Evolutionary conservation across 139 green algal species (phyloP).

Genomic region (Limnomonas spitsbergensis): DNA sequence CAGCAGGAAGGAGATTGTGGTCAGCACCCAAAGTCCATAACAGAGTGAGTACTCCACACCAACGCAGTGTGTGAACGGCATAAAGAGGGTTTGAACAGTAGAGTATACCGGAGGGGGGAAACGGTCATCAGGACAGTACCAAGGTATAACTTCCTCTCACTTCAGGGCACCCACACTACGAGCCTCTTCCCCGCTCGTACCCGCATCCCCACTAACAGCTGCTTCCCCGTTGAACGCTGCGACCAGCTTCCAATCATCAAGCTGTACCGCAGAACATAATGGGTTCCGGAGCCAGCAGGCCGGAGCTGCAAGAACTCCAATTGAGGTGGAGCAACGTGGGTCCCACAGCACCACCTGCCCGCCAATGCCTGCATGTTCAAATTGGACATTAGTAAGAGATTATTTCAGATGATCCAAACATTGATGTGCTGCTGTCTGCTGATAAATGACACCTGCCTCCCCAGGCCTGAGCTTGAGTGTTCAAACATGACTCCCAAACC

Average conservation of each 20-base stretch:
- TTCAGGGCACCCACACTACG: too few relatives aligned
- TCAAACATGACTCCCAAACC: background rate
- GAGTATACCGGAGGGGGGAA: too few relatives aligned
- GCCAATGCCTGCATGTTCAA: background rate
- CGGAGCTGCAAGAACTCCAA: background rate
- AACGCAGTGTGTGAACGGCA: too few relatives aligned
- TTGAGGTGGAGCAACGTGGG: background rate
- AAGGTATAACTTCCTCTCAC: too few relatives aligned
- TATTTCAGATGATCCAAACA: background rate
- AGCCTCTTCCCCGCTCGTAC: background rate
- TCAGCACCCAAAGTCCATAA: background rate
- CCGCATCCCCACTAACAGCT: background rate
- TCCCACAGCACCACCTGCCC: background rate
- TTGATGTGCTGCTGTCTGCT: background rate
- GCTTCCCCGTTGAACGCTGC: background rate
- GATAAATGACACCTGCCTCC: background rate
- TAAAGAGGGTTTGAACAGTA: too few relatives aligned
- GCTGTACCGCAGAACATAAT: background rate
- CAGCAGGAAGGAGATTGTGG: background rate
- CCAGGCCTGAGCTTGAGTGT: background rate
- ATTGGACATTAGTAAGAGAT: background rate
- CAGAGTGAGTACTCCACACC: too few relatives aligned
- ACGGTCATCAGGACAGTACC: too few relatives aligned
- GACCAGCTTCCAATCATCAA: slow-evolving; percentile 3
- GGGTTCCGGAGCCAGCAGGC: background rate